These are phyloP conservation scores for Strobilomyces confusus DNA, from an alignment of 768 basidiomycete species.

Conservation along the genomic window DNA sequence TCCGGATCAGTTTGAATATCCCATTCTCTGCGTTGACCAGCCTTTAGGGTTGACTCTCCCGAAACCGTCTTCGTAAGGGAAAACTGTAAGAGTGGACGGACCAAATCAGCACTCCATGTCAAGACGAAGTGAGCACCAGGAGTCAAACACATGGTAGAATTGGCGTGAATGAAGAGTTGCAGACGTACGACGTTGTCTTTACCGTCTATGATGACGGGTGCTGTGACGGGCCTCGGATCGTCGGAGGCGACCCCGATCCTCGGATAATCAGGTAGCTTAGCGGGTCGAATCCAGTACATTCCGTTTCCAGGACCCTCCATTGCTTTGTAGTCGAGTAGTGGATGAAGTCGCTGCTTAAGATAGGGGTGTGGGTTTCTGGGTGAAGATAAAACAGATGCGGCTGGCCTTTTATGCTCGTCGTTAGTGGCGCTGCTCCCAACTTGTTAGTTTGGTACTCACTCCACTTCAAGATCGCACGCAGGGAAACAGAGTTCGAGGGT, in stretches of 20 bases:
- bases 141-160: neutral
- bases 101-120: neutral
- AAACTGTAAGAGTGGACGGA: neutral
- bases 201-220: neutral
- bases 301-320: neutral
- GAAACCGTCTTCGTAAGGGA: neutral
- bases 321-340: neutral
- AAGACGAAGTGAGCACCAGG: too few species aligned
- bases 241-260: neutral
- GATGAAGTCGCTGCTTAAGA: neutral
- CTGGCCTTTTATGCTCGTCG: neutral
- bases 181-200: neutral
- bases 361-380: neutral
- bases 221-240: neutral
- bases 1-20: neutral
- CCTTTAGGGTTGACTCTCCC: neutral
- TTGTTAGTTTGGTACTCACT: neutral
- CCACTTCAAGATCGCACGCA: neutral
- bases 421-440: neutral
- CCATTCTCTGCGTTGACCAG: neutral
- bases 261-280: too few species aligned
- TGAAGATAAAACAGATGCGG: neutral
- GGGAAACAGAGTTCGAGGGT: too few species aligned
- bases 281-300: neutral
- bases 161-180: neutral